These are phyloP conservation scores for Ustilago bromivora DNA, from an alignment of 1,284 basidiomycete species.

Conservation along the genomic window DNA sequence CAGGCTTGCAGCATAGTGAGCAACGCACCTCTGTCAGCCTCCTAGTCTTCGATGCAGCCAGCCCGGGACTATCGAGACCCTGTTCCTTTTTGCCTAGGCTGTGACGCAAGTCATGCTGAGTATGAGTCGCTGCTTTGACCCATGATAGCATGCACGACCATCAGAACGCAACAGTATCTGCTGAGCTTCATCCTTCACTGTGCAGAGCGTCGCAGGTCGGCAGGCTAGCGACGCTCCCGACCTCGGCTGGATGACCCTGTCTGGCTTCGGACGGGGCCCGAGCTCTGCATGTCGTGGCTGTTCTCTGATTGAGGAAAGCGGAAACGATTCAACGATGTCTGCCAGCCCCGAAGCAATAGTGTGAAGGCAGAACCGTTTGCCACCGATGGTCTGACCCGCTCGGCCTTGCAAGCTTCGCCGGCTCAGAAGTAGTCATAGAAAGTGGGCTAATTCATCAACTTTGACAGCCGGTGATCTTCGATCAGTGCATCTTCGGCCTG, in stretches of 20 bases:
- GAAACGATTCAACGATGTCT: neutral
- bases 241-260: neutral
- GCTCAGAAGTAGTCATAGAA: neutral
- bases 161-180: neutral
- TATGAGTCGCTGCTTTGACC: neutral
- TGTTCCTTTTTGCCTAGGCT: neutral
- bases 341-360: neutral
- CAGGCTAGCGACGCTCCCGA: neutral
- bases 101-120: neutral
- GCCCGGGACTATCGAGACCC: neutral
- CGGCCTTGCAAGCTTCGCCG: neutral
- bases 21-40: neutral
- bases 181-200: neutral
- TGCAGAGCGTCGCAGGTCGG: neutral
- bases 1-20: neutral
- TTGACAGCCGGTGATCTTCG: neutral
- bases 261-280: neutral
- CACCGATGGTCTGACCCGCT: neutral
- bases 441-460: neutral
- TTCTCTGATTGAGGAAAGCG: neutral
- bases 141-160: no score
- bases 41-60: neutral
- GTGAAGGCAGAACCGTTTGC: neutral
- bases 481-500: neutral
- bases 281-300: neutral